Percentiles rank a stretch among this genome's conserved stretches.
phyloP scores from a whole-genome alignment of 768 basidiomycete genomes.

The Tylopilus rubrobrunneus region DNA sequence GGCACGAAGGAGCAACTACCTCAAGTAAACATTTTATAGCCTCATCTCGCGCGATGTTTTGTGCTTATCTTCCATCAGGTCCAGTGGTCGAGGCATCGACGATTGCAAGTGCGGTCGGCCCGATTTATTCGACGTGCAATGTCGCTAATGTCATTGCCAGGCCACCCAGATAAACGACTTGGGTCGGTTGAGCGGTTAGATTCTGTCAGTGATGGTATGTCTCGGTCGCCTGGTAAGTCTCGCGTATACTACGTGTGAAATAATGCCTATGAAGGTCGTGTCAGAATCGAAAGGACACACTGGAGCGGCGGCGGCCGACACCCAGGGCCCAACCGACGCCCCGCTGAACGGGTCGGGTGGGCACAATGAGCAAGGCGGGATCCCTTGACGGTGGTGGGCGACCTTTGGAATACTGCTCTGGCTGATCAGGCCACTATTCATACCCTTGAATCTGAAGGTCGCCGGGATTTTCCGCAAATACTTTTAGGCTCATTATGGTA shows the following conservation, averaged over 20 bases:
- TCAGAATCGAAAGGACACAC: constrained; percentile 15
- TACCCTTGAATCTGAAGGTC: constrained; percentile 45
- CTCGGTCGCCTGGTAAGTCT: constrained; percentile 14
- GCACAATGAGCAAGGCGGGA: constrained; percentile 15
- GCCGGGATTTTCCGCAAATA: constrained; percentile 44
- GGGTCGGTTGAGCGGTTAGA: background rate
- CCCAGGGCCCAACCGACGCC: constrained; percentile 4
- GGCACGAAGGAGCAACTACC: constrained; percentile 25
- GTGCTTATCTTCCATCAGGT: constrained; percentile 19
- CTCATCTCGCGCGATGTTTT: background rate
- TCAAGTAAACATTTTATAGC: constrained; percentile 18
- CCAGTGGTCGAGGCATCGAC: constrained; percentile 18
- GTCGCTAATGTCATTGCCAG: constrained; percentile 15
- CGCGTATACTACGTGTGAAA: constrained; percentile 1
- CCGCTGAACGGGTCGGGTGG: constrained; percentile 8
- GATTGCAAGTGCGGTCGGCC: constrained; percentile 16
- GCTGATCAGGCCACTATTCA: constrained; percentile 38
- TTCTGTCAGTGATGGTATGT: background rate
- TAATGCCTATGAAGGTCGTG: constrained; percentile 2
- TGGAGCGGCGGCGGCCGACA: background rate
- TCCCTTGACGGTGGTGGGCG: constrained; percentile 49
- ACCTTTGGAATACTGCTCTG: constrained; percentile 42
- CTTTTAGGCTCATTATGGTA: constrained; percentile 28
- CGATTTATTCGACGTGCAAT: constrained; percentile 1
- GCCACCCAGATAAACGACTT: constrained; percentile 5